These are phyloP conservation scores for Phytophthora agathidicida DNA, from an alignment of 352 stramenopile genomes.

Conservation along the genomic window DNA sequence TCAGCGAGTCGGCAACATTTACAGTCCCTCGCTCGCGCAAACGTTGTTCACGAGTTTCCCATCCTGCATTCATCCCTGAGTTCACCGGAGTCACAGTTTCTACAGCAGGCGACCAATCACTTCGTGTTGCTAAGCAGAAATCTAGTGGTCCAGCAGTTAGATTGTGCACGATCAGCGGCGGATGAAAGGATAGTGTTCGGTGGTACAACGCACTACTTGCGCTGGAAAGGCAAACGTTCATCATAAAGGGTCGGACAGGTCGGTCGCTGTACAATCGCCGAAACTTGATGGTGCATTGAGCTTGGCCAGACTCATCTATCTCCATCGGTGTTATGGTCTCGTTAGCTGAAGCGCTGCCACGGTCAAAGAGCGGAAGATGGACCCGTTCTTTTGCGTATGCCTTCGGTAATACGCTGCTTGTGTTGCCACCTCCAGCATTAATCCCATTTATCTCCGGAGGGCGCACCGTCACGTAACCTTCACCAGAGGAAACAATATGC, in stretches of 20 bases:
- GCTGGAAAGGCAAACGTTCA: slow-evolving; percentile 67
- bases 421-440: slow-evolving; percentile 21
- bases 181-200: slow-evolving; percentile 76
- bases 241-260: slow-evolving; percentile 82
- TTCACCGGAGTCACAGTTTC: slow-evolving; percentile 44
- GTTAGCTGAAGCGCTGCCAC: slow-evolving; percentile 34
- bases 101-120: slow-evolving; percentile 64
- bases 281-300: slow-evolving; percentile 75
- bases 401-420: slow-evolving; percentile 41
- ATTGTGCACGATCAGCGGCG: slow-evolving; percentile 85
- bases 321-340: slow-evolving; percentile 33
- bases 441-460: slow-evolving; percentile 60
- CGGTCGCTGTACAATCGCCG: slow-evolving; percentile 77
- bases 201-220: slow-evolving; percentile 68
- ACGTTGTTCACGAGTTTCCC: slow-evolving; percentile 80
- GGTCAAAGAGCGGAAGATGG: slow-evolving; percentile 72
- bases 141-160: slow-evolving; percentile 73
- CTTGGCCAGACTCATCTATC: slow-evolving; percentile 38
- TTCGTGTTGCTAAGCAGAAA: slow-evolving; percentile 75
- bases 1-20: slow-evolving; percentile 74
- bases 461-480: slow-evolving; percentile 76
- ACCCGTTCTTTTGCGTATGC: slow-evolving; percentile 81
- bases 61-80: slow-evolving; percentile 54
- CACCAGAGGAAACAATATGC: slow-evolving; percentile 73
- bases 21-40: slow-evolving; percentile 82